These are phyloP conservation scores for Cutaneotrichosporon curvatum DNA, from an alignment of 1,284 basidiomycete genomes.

Conservation along the genomic window DNA sequence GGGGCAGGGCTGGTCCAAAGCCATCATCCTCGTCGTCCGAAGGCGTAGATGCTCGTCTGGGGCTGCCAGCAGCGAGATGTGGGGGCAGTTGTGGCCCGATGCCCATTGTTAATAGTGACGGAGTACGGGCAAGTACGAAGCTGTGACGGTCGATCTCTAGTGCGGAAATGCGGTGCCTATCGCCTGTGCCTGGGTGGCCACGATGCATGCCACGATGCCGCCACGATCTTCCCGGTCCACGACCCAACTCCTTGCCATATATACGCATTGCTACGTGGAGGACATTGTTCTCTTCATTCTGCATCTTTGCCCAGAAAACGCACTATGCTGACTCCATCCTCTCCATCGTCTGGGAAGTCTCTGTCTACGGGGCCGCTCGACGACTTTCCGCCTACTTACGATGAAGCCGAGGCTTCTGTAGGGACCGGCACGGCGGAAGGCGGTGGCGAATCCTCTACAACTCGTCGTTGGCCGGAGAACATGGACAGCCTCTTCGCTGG, in stretches of 20 bases:
- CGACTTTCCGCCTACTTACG: constrained; percentile 33
- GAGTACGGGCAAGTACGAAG: too few species aligned
- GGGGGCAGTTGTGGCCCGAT: constrained; percentile 17
- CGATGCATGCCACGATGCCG: too few species aligned
- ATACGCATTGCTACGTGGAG: too few species aligned
- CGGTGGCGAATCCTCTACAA: not conserved
- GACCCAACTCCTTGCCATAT: too few species aligned
- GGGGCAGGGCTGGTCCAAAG: constrained; percentile 57
- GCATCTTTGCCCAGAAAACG: not conserved
- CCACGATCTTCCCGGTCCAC: too few species aligned
- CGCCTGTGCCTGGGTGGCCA: not conserved
- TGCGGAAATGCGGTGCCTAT: too few species aligned
- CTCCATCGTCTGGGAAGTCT: constrained; percentile 1
- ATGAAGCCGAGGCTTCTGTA: constrained; percentile 10
- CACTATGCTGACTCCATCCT: constrained; percentile 3
- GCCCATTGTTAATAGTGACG: too few species aligned
- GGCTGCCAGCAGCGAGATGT: constrained; percentile 2
- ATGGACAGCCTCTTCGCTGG: constrained; percentile 25
- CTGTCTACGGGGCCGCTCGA: constrained; percentile 5
- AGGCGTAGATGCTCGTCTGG: not conserved
- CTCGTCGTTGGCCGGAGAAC: constrained; percentile 15
- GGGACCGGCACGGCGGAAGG: not conserved
- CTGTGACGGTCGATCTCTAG: not conserved
- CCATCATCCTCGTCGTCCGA: constrained; percentile 58
- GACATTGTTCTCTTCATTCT: not conserved